These are phyloP conservation scores for Neohortaea acidophila DNA, from an alignment of 495 filamentous ascomycete species.

Conservation along the genomic window DNA sequence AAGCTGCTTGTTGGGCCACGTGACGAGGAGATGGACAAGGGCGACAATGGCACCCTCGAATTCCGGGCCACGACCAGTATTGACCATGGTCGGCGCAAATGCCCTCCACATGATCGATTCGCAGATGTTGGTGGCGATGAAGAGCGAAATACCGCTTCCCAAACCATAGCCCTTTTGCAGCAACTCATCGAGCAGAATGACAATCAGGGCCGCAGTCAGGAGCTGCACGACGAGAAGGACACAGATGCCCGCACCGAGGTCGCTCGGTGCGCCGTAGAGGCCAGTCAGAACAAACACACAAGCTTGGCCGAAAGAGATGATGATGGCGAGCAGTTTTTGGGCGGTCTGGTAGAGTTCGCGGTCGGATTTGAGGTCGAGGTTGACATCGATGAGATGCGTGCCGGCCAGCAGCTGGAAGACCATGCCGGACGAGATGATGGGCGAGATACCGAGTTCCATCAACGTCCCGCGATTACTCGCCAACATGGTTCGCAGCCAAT, in stretches of 20 bases:
- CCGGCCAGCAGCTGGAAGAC: constrained; percentile 99
- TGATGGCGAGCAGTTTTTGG: constrained; percentile 98
- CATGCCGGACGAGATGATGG: constrained; percentile 99
- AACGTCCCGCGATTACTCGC: constrained; percentile 96
- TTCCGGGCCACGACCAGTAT: constrained; percentile 96
- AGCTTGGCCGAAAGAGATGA: constrained; percentile 91
- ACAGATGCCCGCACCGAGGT: constrained; percentile 94
- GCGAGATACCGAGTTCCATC: constrained; percentile 98
- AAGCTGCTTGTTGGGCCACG: constrained; percentile 96
- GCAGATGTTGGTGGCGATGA: constrained; percentile 99
- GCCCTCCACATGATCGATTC: constrained; percentile 99
- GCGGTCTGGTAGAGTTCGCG: constrained; percentile 99
- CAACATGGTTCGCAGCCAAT: constrained; percentile 99
- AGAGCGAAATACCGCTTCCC: constrained; percentile 94
- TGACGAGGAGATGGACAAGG: constrained; percentile 93
- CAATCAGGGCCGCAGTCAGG: constrained; percentile 89
- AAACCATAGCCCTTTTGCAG: constrained; percentile 99
- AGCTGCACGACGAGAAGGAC: constrained; percentile 94
- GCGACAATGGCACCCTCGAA: constrained; percentile 99
- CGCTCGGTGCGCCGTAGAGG: constrained; percentile 88
- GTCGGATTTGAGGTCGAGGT: constrained; percentile 97
- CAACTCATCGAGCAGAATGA: constrained; percentile 97
- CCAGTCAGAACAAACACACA: constrained; percentile 95
- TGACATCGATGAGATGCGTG: constrained; percentile 92
- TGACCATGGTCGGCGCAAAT: constrained; percentile 97